Evolutionary conservation across 2,329 filamentous ascomycete species (phyloP).

Genomic region (Apiospora aurea): DNA sequence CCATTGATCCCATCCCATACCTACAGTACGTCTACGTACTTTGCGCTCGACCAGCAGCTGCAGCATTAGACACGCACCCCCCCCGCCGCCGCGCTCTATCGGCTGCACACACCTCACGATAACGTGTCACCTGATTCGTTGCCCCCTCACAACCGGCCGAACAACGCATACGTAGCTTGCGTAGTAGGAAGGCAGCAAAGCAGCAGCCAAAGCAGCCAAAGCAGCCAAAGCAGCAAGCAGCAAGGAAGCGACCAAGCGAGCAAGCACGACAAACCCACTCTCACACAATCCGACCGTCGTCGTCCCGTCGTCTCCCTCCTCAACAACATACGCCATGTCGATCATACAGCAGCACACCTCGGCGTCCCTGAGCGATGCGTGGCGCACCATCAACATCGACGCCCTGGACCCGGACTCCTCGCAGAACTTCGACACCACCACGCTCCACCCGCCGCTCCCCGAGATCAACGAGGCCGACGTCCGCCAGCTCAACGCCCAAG

Average conservation of each 20-base stretch:
- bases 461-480: slow-evolving; percentile 81
- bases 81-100: neutral
- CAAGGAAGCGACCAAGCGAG: neutral
- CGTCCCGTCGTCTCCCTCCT: neutral
- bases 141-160: neutral
- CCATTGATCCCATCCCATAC: neutral
- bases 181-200: no score
- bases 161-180: neutral
- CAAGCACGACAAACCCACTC: neutral
- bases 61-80: neutral
- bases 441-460: slow-evolving; percentile 78
- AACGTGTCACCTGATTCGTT: slow-evolving; percentile 4
- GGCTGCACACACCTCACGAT: neutral
- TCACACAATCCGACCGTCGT: neutral
- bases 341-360: slow-evolving; percentile 71
- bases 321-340: slow-evolving; percentile 55
- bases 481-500: slow-evolving; percentile 78
- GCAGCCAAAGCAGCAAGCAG: neutral
- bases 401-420: slow-evolving; percentile 88
- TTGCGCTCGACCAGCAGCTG: neutral
- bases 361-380: slow-evolving; percentile 67
- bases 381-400: slow-evolving; percentile 95
- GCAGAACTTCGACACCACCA: slow-evolving; percentile 87
- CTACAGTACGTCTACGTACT: no score
- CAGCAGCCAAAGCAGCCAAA: no score